Evolutionary conservation across 2,329 filamentous ascomycete species (phyloP), one percentile per base, ranked within the genome.

Genomic region (Botrytis deweyae): DNA sequence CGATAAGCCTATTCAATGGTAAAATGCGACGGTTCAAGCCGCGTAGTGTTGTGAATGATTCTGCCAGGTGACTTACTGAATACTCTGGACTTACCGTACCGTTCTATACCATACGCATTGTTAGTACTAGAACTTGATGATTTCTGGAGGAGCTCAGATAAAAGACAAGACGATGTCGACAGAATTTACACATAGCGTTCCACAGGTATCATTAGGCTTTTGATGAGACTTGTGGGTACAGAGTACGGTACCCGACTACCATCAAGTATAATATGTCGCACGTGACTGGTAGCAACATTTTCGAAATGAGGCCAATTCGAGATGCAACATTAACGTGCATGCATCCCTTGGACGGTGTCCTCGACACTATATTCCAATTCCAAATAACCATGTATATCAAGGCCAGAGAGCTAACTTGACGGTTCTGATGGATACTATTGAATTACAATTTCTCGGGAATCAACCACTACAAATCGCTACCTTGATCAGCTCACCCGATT

Each of bases 1-100:
- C 70, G 70, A 72, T 25, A 72, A 46, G 70, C 70, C 70, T 68
- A 49, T 68, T 59, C 1, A 25, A 29, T 44, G 40, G 42, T 29
- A 63, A 46, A 61, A 40, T 55, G 46, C 12, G 12, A 10, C 8
- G 22, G 9, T n/a, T 40, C 25, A 22, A 55, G 14, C 4, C 63
- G 14, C 25, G 16, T 22, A 25, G n/a, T 33, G n/a, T 65, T 65
- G n/a, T 65, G n/a, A 33, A 65, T 16, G 33, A 46, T 9, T 33
- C 29, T 65, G 4, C 18, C 62, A 33, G 33, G 25, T 22, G 9
- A 46, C n/a, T 6, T 12, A 29, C 4, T 9, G 14, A 29, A 25
- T 65, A 14, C n/a, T 33, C 4, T 20, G 38, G n/a, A 42, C 25
- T 44, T 29, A 29, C 40, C 14, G 62, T 64, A 22, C 6, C 38